Conservation (phyloP, 208 protist genomes). For the Trichomonas gallinae region DNA sequence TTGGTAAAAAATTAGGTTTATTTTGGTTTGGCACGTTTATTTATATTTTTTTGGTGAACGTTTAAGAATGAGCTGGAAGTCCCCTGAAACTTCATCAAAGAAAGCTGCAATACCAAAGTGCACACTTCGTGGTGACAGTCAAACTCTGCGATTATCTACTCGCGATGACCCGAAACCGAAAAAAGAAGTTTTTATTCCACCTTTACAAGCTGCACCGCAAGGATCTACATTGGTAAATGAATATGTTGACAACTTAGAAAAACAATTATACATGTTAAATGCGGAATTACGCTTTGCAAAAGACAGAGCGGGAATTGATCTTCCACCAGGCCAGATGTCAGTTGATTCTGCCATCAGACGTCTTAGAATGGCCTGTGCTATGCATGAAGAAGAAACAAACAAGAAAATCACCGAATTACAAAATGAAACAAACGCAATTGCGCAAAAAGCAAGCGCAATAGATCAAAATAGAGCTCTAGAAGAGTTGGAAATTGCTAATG, state of each 20-base stretch:
- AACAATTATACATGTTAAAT: not conserved
- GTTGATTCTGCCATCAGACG: not conserved
- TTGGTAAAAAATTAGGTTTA: too few species aligned
- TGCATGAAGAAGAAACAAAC: slow-evolving; percentile 17
- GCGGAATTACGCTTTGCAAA: not conserved
- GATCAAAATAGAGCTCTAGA: not conserved
- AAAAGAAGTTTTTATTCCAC: not conserved
- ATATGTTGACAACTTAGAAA: not conserved
- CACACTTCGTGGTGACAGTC: not conserved
- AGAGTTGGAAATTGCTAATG: not conserved
- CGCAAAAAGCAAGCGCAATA: not conserved
- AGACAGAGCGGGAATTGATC: not conserved
- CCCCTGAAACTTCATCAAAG: not conserved
- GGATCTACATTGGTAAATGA: not conserved
- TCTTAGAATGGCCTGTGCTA: not conserved
- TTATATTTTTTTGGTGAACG: not conserved
- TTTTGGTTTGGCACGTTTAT: not conserved
- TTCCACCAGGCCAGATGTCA: not conserved
- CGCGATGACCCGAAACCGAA: not conserved
- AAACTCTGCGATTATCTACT: not conserved
- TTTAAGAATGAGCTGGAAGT: not conserved
- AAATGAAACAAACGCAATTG: not conserved
- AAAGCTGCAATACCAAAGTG: not conserved
- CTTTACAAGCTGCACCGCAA: not conserved
- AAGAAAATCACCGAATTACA: not conserved